Percentiles rank a stretch among this genome's conserved stretches.
Evolutionary conservation across 2,329 filamentous ascomycete genomes (phyloP).

Genomic region (Talaromyces sp.): DNA sequence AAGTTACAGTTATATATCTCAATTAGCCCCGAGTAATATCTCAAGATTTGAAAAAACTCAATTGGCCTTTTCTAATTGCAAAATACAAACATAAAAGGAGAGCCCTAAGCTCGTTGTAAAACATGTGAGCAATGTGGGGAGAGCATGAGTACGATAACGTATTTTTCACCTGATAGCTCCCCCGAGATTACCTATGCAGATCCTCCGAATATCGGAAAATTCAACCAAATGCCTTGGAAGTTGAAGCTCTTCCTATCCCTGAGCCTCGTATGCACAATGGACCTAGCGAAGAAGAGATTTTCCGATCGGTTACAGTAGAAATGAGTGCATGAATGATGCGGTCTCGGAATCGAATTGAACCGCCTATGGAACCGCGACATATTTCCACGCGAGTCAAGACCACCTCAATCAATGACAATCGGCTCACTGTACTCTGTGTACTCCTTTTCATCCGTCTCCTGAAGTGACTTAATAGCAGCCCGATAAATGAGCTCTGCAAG

Average conservation of each 20-base stretch:
- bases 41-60: neutral
- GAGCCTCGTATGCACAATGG: neutral
- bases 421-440: neutral
- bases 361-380: neutral
- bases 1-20: neutral
- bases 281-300: neutral
- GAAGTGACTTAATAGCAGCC: conserved; percentile 37
- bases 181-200: neutral
- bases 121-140: neutral
- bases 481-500: conserved; percentile 41
- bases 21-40: neutral
- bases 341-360: neutral
- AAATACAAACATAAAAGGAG: neutral
- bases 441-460: conserved; percentile 32
- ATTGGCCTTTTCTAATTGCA: neutral
- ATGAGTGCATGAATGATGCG: neutral
- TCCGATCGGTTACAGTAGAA: neutral
- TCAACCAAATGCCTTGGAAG: neutral
- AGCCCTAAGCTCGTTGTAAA: neutral
- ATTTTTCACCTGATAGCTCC: neutral
- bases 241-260: neutral
- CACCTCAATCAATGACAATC: conserved; percentile 8
- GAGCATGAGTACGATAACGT: neutral
- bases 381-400: neutral
- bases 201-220: neutral